Evolutionary conservation across 1,284 basidiomycete species (phyloP).

Genomic region (Sporisorium scitamineum): DNA sequence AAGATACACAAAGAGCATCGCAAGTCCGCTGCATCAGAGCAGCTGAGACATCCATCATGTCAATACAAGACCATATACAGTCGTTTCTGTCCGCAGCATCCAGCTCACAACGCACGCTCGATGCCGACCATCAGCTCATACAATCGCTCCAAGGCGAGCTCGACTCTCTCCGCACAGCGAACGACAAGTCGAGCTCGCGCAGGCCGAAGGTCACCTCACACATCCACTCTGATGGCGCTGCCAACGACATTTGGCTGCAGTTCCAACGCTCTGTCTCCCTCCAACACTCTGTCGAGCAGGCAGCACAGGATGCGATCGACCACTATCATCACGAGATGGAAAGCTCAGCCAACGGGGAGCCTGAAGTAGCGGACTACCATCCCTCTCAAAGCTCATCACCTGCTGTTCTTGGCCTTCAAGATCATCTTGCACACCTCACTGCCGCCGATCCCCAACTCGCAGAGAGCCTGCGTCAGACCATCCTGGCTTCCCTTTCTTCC

Average conservation of each 20-base stretch:
- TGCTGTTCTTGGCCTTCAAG: constrained; percentile 24
- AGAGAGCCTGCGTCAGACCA: constrained; percentile 30
- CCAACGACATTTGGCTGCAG: constrained; percentile 28
- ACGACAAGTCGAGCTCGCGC: constrained; percentile 1
- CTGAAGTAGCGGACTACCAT: constrained; percentile 9
- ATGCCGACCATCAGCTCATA: constrained; percentile 43
- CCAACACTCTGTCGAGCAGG: constrained; percentile 14
- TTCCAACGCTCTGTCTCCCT: constrained; percentile 27
- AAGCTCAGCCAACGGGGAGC: constrained; percentile 2
- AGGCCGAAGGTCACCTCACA: background rate
- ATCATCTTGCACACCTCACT: constrained; percentile 33
- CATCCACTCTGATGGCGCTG: background rate
- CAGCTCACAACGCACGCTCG: constrained; percentile 43
- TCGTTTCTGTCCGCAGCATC: constrained; percentile 33
- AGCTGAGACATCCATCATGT: constrained; percentile 3
- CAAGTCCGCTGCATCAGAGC: background rate
- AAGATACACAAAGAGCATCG: background rate
- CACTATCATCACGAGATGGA: constrained; percentile 26
- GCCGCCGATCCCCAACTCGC: constrained; percentile 36
- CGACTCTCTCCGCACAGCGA: constrained; percentile 13
- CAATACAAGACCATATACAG: constrained; percentile 36
- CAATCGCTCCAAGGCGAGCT: constrained; percentile 30
- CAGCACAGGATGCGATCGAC: constrained; percentile 28
- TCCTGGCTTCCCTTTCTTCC: constrained; percentile 27
- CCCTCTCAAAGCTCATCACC: constrained; percentile 9